Conservation (phyloP, 495 filamentous ascomycete genomes). For the Aspergillus steynii region DNA sequence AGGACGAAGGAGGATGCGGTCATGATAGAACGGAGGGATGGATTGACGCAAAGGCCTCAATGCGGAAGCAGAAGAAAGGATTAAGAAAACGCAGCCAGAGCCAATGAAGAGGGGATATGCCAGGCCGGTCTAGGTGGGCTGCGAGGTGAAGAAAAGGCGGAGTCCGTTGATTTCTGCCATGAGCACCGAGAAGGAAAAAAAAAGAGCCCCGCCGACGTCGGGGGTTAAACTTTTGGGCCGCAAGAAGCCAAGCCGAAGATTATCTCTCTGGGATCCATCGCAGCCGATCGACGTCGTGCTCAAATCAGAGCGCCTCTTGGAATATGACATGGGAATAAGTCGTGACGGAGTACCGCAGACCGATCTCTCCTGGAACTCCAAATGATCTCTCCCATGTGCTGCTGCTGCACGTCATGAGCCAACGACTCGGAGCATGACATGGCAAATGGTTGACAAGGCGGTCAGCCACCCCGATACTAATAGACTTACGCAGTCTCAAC, state of each 20-base stretch:
- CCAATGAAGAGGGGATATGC: background rate
- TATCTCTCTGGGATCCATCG: too few relatives aligned
- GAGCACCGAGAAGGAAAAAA: slow-evolving; percentile 21
- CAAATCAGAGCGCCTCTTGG: too few relatives aligned
- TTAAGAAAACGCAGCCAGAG: background rate
- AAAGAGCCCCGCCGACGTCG: slow-evolving; percentile 33
- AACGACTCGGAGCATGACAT: background rate
- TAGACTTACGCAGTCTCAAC: too few relatives aligned
- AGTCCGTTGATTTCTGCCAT: slow-evolving; percentile 2
- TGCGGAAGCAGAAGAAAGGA: background rate
- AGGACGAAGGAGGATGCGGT: slow-evolving; percentile 56
- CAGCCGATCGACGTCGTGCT: too few relatives aligned
- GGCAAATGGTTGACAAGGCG: background rate
- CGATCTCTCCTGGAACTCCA: too few relatives aligned
- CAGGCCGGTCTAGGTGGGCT: background rate
- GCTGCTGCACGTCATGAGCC: background rate
- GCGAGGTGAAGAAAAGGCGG: background rate
- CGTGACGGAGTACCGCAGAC: too few relatives aligned
- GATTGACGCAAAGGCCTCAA: background rate
- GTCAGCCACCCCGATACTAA: too few relatives aligned
- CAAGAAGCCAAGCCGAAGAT: too few relatives aligned
- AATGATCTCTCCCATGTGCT: background rate
- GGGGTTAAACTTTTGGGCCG: slow-evolving; percentile 11
- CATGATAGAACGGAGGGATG: slow-evolving; percentile 19
- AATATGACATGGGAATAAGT: too few relatives aligned